Evolutionary conservation across 352 stramenopile species (phyloP).

Genomic region (Phytophthora litchii): DNA sequence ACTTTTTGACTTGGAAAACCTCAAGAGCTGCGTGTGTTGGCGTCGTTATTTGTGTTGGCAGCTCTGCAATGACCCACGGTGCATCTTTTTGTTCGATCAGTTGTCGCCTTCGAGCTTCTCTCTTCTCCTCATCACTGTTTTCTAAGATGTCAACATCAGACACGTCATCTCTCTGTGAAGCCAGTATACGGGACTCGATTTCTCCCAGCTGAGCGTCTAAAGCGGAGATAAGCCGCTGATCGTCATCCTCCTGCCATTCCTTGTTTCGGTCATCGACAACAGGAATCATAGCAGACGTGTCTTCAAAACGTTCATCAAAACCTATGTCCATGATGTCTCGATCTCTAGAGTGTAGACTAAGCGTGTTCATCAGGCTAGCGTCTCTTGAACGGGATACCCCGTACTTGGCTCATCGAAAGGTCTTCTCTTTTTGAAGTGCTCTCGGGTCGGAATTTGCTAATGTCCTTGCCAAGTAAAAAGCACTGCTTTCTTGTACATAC

Average conservation of each 20-base stretch:
- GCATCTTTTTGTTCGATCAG: conserved; percentile 25
- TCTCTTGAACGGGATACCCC: conserved; percentile 10
- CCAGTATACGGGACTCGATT: conserved; percentile 20
- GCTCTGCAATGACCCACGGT: conserved; percentile 25
- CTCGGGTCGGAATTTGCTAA: no score
- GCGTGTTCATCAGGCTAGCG: neutral
- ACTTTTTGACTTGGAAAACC: conserved; percentile 68
- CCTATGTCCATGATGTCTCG: conserved; percentile 9
- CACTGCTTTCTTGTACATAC: no score
- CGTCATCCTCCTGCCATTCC: neutral
- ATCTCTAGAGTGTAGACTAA: neutral
- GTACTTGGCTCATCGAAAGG: conserved; percentile 7
- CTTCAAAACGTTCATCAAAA: neutral
- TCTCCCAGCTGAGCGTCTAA: conserved; percentile 17
- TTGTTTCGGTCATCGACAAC: neutral
- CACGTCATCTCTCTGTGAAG: conserved; percentile 3
- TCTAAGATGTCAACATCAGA: conserved; percentile 12
- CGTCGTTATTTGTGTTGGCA: conserved; percentile 17
- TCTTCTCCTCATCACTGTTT: conserved; percentile 8
- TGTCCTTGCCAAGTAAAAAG: no score
- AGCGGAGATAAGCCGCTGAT: conserved; percentile 11
- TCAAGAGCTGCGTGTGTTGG: conserved; percentile 56
- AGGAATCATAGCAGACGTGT: neutral
- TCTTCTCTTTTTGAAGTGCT: neutral
- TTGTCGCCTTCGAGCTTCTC: conserved; percentile 4